These are phyloP conservation scores for Phoma sp. DNA, from an alignment of 2,329 filamentous ascomycete species.

Conservation along the genomic window DNA sequence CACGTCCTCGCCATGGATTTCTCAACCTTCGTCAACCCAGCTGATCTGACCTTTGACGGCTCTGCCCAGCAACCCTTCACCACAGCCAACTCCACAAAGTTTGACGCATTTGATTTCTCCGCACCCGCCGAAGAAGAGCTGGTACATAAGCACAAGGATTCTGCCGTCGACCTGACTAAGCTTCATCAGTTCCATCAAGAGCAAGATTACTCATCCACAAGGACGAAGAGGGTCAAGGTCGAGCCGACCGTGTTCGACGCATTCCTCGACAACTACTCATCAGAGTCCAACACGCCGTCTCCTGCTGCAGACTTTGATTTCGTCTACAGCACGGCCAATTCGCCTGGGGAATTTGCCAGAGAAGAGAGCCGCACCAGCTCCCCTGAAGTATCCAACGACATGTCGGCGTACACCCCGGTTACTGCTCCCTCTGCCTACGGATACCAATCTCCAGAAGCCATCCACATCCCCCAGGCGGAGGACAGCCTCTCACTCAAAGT, in stretches of 20 bases:
- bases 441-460: constrained; percentile 32
- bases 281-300: constrained; percentile 38
- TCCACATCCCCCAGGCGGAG: constrained; percentile 35
- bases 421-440: constrained; percentile 12
- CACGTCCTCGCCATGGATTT: constrained; percentile 26
- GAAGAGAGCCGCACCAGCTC: constrained; percentile 42
- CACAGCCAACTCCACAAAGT: constrained; percentile 14
- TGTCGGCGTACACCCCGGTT: constrained; percentile 16
- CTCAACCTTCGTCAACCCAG: constrained; percentile 19
- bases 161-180: constrained; percentile 32
- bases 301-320: constrained; percentile 34
- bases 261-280: constrained; percentile 29
- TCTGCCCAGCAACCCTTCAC: constrained; percentile 16
- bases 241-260: constrained; percentile 23
- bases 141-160: constrained; percentile 31
- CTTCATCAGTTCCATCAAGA: constrained; percentile 18
- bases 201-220: constrained; percentile 18
- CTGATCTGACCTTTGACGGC: constrained; percentile 18
- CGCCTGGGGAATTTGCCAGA: constrained; percentile 37
- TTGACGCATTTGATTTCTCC: constrained; percentile 26
- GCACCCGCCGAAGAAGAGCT: constrained; percentile 21
- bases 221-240: constrained; percentile 19
- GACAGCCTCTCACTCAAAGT: constrained; percentile 31
- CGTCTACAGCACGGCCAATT: constrained; percentile 43
- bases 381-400: constrained; percentile 35